Evolutionary conservation across 1,139 yeast genomes (phyloP).

Genomic region (Kurtzmaniella quercitrusa): DNA sequence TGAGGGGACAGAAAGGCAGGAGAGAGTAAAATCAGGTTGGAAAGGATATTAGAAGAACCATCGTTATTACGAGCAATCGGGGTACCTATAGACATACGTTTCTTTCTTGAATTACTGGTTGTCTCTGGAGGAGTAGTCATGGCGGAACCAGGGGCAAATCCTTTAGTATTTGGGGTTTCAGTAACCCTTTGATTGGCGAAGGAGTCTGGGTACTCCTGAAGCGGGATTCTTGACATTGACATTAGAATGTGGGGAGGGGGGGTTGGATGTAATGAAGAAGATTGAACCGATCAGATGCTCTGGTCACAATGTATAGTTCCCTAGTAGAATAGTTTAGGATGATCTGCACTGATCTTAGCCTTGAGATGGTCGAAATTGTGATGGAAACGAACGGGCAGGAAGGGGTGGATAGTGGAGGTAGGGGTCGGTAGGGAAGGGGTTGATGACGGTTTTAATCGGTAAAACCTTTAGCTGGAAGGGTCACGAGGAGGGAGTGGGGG

Average conservation of each 20-base stretch:
- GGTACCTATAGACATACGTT: conserved; percentile 14
- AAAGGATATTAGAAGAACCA: conserved; percentile 4
- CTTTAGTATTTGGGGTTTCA: conserved; percentile 7
- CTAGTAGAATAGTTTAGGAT: too few relatives aligned
- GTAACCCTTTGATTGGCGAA: conserved; percentile 6
- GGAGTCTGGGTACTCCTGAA: conserved; percentile 7
- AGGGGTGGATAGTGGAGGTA: too few relatives aligned
- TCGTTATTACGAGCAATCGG: conserved; percentile 13
- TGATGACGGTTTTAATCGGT: too few relatives aligned
- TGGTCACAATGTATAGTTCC: too few relatives aligned
- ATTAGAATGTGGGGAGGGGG: conserved; percentile 1
- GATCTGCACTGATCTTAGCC: too few relatives aligned
- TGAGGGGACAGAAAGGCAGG: conserved; percentile 51
- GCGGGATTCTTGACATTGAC: conserved; percentile 8
- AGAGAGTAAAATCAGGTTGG: conserved; percentile 23
- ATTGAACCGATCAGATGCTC: too few relatives aligned
- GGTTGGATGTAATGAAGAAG: too few relatives aligned
- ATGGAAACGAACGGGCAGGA: too few relatives aligned
- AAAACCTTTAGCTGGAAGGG: too few relatives aligned
- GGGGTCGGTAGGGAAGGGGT: too few relatives aligned
- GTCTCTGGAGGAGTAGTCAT: conserved; percentile 9
- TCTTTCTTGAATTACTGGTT: conserved; percentile 4
- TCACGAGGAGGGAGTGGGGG: too few relatives aligned
- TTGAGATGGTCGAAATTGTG: too few relatives aligned
- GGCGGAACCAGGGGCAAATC: conserved; percentile 4